These are phyloP conservation scores for Inga oerstediana DNA, from an alignment of 306 rosid species.

Conservation along the genomic window DNA sequence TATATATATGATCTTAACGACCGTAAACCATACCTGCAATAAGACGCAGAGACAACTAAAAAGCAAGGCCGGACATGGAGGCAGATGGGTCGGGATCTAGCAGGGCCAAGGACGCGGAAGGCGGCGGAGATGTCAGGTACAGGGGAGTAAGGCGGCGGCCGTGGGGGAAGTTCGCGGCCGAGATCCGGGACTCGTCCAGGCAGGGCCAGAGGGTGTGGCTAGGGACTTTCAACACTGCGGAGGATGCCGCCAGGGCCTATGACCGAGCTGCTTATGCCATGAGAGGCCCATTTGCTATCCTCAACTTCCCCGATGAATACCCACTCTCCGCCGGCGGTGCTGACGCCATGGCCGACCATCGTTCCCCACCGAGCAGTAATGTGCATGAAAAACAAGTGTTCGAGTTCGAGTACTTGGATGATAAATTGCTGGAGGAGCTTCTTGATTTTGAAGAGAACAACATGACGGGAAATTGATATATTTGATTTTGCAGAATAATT, in stretches of 20 bases:
- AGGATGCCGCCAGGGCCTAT: slow-evolving; percentile 93
- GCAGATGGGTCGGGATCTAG: slow-evolving; percentile 30
- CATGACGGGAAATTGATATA: slow-evolving; percentile 27
- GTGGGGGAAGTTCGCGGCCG: slow-evolving; percentile 93
- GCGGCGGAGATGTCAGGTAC: slow-evolving; percentile 46
- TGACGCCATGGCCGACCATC: slow-evolving; percentile 10
- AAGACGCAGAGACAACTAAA: not conserved
- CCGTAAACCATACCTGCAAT: slow-evolving; percentile 36
- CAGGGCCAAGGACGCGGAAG: slow-evolving; percentile 29
- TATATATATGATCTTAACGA: slow-evolving; percentile 14
- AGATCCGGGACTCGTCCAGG: slow-evolving; percentile 79
- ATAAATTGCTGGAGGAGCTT: slow-evolving; percentile 81
- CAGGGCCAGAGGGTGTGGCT: slow-evolving; percentile 83
- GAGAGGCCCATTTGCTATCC: slow-evolving; percentile 85
- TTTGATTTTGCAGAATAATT: not conserved
- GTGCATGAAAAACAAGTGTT: slow-evolving; percentile 57
- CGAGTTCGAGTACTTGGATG: slow-evolving; percentile 78
- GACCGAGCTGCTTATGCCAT: slow-evolving; percentile 84
- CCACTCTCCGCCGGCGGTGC: slow-evolving; percentile 29
- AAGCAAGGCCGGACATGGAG: slow-evolving; percentile 20
- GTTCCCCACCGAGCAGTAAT: slow-evolving; percentile 29
- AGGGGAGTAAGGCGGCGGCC: slow-evolving; percentile 83
- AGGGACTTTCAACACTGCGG: slow-evolving; percentile 87
- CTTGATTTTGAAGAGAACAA: slow-evolving; percentile 63
- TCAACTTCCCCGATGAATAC: slow-evolving; percentile 80